Evolutionary conservation across 106 monocot species (phyloP), one percentile per base, ranked within the genome.

Genomic region (Agapanthus africanus): DNA sequence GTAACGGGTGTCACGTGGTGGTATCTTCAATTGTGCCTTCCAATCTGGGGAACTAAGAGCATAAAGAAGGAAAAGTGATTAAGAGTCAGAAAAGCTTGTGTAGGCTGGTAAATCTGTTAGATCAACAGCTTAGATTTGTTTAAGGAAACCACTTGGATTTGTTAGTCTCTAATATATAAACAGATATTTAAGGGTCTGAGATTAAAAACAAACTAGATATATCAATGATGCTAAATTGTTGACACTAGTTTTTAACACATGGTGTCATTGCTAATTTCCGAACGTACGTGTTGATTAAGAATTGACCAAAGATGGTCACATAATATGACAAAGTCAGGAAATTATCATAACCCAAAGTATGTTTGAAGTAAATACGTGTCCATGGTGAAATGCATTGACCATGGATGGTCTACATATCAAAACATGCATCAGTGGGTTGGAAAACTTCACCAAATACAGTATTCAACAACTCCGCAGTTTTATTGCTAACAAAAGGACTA

Each of bases 11-110:
- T 86, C 86, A 38, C 57, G 46, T 41, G 82, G 76, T 54, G 86
- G 86, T 46, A 82, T 76, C 30, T 79, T 86, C 63, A 86, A 64
- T 49, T 79, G 82, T 63, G 76, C 54, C 41, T 86, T 86, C 86
- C 86, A 86, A 67, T 86, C 86, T 46, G 82, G 82, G 14, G 82
- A 86, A 71, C 86, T 86, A 76, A 72, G n/a, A 62, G 5, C 34
- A 62, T 36, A 62, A 35, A 62, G 36, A 35, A 62, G 36, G 59
- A 59, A 59, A 62, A 18, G 4, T 10, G 16, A n/a, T n/a, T 54
- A 7, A 23, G 10, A 57, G 2, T 57, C 16, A 50, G 56, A 57
- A 30, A 57, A 14, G 56, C 6, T 57, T 28, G 31, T n/a, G n/a
- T n/a, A n/a, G 49, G n/a, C 13, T 57, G 30, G 31, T 28, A 57